Evolutionary conservation across 352 stramenopile species (phyloP).

Genomic region (Phytophthora multivora): DNA sequence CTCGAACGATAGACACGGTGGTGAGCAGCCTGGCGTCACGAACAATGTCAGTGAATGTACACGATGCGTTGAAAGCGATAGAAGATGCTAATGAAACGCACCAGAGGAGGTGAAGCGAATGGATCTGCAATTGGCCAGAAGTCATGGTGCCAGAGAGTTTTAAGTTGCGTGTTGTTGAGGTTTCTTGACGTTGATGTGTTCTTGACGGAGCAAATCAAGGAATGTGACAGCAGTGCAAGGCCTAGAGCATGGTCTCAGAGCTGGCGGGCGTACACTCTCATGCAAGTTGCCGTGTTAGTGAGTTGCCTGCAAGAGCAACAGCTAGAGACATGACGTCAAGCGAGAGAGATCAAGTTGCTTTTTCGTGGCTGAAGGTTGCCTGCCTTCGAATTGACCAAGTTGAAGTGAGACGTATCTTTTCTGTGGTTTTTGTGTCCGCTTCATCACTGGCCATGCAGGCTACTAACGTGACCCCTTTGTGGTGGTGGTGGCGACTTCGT

Average conservation of each 20-base stretch:
- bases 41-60: background rate
- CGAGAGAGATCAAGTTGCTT: conserved; percentile 4
- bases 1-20: conserved; percentile 11
- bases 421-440: background rate
- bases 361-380: background rate
- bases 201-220: conserved; percentile 12
- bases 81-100: background rate
- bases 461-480: conserved; percentile 10
- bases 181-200: conserved; percentile 8
- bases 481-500: background rate
- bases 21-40: conserved; percentile 7
- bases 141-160: conserved; percentile 7
- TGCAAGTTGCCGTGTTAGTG: too few relatives aligned
- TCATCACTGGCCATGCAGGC: background rate
- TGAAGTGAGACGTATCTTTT: background rate
- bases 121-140: conserved; percentile 14
- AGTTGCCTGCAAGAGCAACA: background rate
- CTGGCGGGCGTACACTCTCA: background rate
- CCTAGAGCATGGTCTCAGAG: background rate
- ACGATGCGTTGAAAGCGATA: background rate
- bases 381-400: too few relatives aligned
- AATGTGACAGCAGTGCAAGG: background rate
- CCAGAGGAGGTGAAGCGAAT: conserved; percentile 12
- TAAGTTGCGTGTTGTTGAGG: background rate
- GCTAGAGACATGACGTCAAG: background rate